Evolutionary conservation across 1,139 yeast genomes (phyloP), one percentile per base, ranked within the genome.

Genomic region (Martiniozyma asiatica): DNA sequence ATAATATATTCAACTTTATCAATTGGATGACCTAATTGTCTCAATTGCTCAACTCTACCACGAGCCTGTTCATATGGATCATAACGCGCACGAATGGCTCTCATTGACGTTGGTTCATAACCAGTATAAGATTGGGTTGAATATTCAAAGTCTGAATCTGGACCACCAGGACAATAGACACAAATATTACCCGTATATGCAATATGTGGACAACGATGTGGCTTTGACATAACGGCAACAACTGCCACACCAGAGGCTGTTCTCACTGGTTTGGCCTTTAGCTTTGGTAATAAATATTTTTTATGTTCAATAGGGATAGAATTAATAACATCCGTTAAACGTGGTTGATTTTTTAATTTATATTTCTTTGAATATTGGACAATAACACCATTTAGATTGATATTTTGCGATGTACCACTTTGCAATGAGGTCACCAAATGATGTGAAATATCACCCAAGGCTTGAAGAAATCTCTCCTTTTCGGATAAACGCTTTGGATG

Each of bases 101-200:
- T 69, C 99, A 89, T 89, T 3, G 96, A 85, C 0, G 99, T 89
- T 6, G 99, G 99, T 52, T 89, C 99, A 50, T 92, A 89, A 24
- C 99, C 99, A 0, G 99, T 89, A 50, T 89, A 89, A 2, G 97
- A 85, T 56, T 89, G 99, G 2, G 99, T 89, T 1, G 95, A 82
- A 54, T 89, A 89, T 52, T 89, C 99, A 50, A 89, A 89, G 58
- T 89, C 99, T 1, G 94, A 79, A 54, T 89, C 99, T 2, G 99
- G 99, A 1, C 99, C 99, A 36, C 99, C 99, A 4, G 99, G 99
- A 59, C 99, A 89, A 53, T 89, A 89, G 11, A 89, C 98, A 63
- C 99, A 89, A 39, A 89, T 89, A 50, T 89, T 89, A 37, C 99
- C 99, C 0, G 99, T 89, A 54, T 89, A 92, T 20, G 98, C 97